Evolutionary conservation across 2,329 filamentous ascomycete species (phyloP), one percentile per base, ranked within the genome.

Genomic region (Colletotrichum lini): DNA sequence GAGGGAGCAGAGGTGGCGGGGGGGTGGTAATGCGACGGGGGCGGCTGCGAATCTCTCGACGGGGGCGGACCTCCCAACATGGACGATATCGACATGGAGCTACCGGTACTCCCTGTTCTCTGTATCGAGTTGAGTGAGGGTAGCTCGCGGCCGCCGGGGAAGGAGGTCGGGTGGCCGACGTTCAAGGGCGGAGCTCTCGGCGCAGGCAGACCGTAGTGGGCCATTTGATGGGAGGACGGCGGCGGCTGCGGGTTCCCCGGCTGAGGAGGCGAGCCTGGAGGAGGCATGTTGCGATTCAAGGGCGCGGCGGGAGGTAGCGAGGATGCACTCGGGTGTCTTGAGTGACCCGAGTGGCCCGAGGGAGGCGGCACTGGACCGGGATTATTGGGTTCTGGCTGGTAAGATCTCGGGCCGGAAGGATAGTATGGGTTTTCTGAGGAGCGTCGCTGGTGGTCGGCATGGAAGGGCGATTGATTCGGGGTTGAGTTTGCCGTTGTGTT

Each of bases 21-120:
- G 42, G 84, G 79, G 50, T 83, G 80, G 63, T 85, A 88, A 62
- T 86, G 83, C 67, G 77, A 75, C 15, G 78, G 79, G 4, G 83
- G 79, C 61, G 81, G 80, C 73, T 82, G 81, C 13, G 80, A 77
- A 47, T 87, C 85, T 62, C 85, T 83, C 35, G 80, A 78, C 3
- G 83, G 79, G 49, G 84, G 81, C 58, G 87, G 85, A 0, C 86
- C 87, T 21, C 88, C 88, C 7, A 90, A 80, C 87, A 90, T 89
- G 7, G 88, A 86, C 1, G 87, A 89, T 79, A 90, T 90, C 23
- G 88, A 90, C 88, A 90, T 90, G 77, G 86, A 87, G 77, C 87
- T 88, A 53, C 85, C 84, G 0, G 82, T 82, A 66, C 81, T 84
- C 30, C 82, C 84, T 4, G 85, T 81, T 70, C 88, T 83, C 35